phyloP scores from a whole-genome alignment of 2,329 filamentous ascomycete species.

The Exophiala viscosa region DNA sequence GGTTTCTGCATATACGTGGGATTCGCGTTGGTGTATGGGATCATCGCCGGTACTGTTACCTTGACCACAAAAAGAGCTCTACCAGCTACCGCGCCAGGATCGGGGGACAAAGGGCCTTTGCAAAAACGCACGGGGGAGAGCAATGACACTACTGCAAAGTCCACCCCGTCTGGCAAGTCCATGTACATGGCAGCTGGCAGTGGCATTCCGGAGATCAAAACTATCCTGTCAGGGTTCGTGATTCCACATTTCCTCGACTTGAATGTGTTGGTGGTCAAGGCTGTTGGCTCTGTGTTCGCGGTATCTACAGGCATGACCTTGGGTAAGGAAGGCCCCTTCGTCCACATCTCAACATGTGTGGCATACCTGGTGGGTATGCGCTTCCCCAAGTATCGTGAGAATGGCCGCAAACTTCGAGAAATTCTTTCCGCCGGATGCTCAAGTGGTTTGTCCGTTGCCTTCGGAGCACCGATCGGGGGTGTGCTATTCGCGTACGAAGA shows the following conservation, averaged over 20 bases:
- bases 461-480: constrained; percentile 60
- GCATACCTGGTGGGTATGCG: constrained; percentile 51
- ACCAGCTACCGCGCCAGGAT: constrained; percentile 40
- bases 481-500: constrained; percentile 61
- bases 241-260: constrained; percentile 56
- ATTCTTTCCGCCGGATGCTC: constrained; percentile 55
- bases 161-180: constrained; percentile 44
- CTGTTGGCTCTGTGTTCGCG: constrained; percentile 56
- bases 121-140: constrained; percentile 44
- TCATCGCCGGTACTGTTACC: constrained; percentile 48
- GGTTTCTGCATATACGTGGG: constrained; percentile 49
- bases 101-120: constrained; percentile 42
- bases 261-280: constrained; percentile 56
- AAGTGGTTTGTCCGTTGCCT: constrained; percentile 57
- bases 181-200: constrained; percentile 59
- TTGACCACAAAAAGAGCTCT: constrained; percentile 50
- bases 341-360: constrained; percentile 58
- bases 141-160: constrained; percentile 37
- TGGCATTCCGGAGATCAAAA: constrained; percentile 62
- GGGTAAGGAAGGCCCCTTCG: constrained; percentile 61
- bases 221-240: constrained; percentile 58
- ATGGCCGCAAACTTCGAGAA: constrained; percentile 53
- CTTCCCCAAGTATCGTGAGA: constrained; percentile 57
- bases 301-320: constrained; percentile 59
- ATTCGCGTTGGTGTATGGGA: constrained; percentile 48